Evolutionary conservation across 2,329 filamentous ascomycete genomes (phyloP), one percentile per base, ranked within the genome.

Genomic region (Ceratocystis diversiconidia): DNA sequence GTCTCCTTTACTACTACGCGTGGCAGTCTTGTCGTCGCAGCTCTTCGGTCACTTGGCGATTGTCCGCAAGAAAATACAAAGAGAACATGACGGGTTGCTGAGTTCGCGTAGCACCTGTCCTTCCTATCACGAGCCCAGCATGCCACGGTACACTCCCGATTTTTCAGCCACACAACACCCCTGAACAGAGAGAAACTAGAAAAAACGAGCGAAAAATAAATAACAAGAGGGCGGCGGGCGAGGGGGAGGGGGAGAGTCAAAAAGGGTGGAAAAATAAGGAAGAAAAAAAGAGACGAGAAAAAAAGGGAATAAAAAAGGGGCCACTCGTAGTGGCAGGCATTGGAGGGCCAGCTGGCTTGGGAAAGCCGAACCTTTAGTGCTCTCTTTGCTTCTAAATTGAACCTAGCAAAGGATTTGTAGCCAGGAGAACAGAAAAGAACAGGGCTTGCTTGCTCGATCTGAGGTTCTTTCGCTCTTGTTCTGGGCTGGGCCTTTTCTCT

Each of bases 161-260:
- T 57, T 57, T 57, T 57, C 52, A 57, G 52, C 52, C 52, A 57
- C 50, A 55, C 52, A 57, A 36, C 32, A 36, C 52, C 52, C 52
- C 52, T 57, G 52, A 32, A 5, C 52, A 57, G 32, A 36, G 32
- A 12, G 32, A 36, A 12, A 3, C 32, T 36, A 36, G 32, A 36
- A 36, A 36, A 25, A 19, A 52, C 48, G 7, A 52, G 48, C n/a
- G 60, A 44, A 61, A 41, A 61, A 28, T 36, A 10, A 36, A 36
- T 3, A 36, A 36, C 32, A 12, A 36, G 32, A 36, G 32, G 32
- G 32, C 32, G 32, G 32, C 32, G 32, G 28, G 10, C 32, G 32
- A 36, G 30, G 32, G 32, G 30, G 30, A 32, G 30, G 30, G 32
- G 32, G 32, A 36, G 32, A 36, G 32, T 36, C 32, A 36, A 36